Base-by-base conservation (phyloP, 495 filamentous ascomycete genomes). In the Lophium mytilinum region DNA sequence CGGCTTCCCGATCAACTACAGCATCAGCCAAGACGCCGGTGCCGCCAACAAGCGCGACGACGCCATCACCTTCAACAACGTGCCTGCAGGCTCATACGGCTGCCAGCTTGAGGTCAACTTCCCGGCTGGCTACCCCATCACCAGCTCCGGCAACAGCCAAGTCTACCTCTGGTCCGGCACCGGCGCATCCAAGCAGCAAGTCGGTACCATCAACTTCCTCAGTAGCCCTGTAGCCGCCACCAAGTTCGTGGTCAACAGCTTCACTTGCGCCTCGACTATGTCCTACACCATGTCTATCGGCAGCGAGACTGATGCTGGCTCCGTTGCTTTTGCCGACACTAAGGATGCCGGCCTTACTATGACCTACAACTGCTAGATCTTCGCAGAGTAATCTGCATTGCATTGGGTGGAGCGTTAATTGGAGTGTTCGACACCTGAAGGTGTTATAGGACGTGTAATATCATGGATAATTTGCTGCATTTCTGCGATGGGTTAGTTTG, bases 101-200 rank as follows among this genome's bases (percentile, higher is more conserved):
- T 66, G 63, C 56, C 52, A 56, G 37, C 55, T 66, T 12, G 63
- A 66, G 35, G 56, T 58, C 42, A 52, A 62, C 46, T 66, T 66
- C 45, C 60, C 63, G 1, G 52, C 63, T 37, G 53, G 43, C 19
- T 62, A 62, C 56, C 55, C 52, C 17, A 60, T 66, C 43, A 48
- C 45, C 21, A 50, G 17, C 18, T 54, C 48, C 18, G 63, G 63
- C 6, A 48, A 53, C 49, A 48, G 33, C 17, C 54, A 51, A 24
- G 50, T 66, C 52, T 59, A 63, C 52, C 24, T 63, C 17, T 66
- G 43, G 52, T 34, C 52, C 17, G 35, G 18, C 12, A 17, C 37
- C 34, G 21, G 39, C 37, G 42, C 36, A 3, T 30, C 36, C 3
- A 39, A 36, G 4, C 48, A 18, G 17, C 53, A 60, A 42, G 58